These are phyloP conservation scores for Xylogone sp. DNA, from an alignment of 2,329 filamentous ascomycete species.

Conservation along the genomic window DNA sequence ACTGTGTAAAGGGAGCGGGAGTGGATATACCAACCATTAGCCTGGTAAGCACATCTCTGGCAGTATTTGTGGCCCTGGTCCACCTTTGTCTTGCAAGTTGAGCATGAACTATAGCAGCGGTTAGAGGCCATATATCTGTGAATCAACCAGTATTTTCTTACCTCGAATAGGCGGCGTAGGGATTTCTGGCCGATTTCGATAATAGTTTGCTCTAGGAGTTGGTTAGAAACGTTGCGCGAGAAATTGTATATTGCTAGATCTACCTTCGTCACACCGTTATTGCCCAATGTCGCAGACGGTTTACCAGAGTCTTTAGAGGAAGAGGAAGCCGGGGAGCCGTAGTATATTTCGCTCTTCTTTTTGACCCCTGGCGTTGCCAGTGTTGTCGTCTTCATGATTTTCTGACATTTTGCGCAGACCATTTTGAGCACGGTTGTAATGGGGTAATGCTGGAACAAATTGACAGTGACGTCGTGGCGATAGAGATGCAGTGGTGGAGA, in stretches of 20 bases:
- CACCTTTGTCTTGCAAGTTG: slow-evolving; percentile 60
- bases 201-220: slow-evolving; percentile 55
- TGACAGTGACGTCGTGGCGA: slow-evolving; percentile 9
- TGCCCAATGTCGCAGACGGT: slow-evolving; percentile 51
- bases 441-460: not conserved
- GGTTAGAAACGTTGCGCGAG: not conserved
- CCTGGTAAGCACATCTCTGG: slow-evolving; percentile 59
- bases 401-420: slow-evolving; percentile 64
- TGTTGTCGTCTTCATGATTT: slow-evolving; percentile 54
- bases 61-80: slow-evolving; percentile 57
- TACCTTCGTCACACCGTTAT: slow-evolving; percentile 57
- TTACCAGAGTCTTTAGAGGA: slow-evolving; percentile 33
- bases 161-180: slow-evolving; percentile 60
- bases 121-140: not conserved
- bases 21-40: slow-evolving; percentile 45
- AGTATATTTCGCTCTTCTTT: slow-evolving; percentile 64
- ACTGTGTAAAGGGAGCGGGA: not conserved
- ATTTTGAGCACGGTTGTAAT: slow-evolving; percentile 34
- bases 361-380: slow-evolving; percentile 63
- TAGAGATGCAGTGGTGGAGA: slow-evolving; percentile 5
- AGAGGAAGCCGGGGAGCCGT: slow-evolving; percentile 47
- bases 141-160: not conserved
- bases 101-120: slow-evolving; percentile 40
- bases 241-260: slow-evolving; percentile 8
- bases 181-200: slow-evolving; percentile 62